Base-by-base conservation (phyloP, 2,329 filamentous ascomycete species). In the Dactylellina parvicollis region DNA sequence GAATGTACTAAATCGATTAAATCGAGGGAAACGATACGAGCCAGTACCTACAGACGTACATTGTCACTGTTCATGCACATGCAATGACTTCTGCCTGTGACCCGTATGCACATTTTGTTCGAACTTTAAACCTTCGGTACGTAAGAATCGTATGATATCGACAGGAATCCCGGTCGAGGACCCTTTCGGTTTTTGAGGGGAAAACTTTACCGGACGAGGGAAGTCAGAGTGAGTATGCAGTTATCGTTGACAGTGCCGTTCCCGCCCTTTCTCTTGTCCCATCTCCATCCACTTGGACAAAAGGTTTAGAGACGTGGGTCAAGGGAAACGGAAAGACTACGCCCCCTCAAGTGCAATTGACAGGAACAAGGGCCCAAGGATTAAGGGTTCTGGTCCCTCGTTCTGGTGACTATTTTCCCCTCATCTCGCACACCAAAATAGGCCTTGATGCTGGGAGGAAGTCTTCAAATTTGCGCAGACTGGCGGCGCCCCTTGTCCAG, bases 391-490 rank as follows among this genome's bases (percentile, higher is more conserved):
- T 36, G 57, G 49, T 56, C 50, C 36, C 20, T 54, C 59, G 40
- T 38, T 34, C n/a, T 55, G 20, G 10, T 14, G 24, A 30, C n/a
- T 20, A 28, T 55, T 64, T 70, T 59, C 57, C 57, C 57, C 57
- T 57, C 66, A 71, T 57, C 66, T 57, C 18, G 52, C 62, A 55
- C 61, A 54, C 61, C 36, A 49, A 62, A 50, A 38, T 62, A 24
- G 57, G 28, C 20, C 57, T 32, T 36, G 36, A 44, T 56, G 50
- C 50, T 62, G 59, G 57, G 26, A 64, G 60, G 50, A 70, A 54
- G 34, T 49, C 50, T 57, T 57, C 56, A 72, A 72, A 72, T 72
- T 72, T 72, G 67, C 67, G 67, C 67, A 72, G 59, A 61, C 34
- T 36, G 47, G 54, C 47, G 54, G 42, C 34, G 36, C 30, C 50